Evolutionary conservation across 139 green algal genomes (phyloP).

Genomic region (Tetraselmis striata): DNA sequence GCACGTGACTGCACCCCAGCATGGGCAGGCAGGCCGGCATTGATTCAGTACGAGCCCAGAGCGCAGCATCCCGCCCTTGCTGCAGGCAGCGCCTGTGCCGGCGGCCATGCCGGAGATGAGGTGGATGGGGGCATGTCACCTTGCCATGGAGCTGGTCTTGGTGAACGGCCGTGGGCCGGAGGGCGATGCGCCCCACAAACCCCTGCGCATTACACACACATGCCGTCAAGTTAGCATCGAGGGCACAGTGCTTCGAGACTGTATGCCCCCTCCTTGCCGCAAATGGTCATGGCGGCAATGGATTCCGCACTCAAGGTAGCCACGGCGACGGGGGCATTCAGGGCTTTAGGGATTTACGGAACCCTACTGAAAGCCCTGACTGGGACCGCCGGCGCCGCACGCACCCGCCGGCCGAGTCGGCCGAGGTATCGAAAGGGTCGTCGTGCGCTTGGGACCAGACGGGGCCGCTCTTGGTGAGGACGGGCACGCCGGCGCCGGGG

Average conservation of each 20-base stretch:
- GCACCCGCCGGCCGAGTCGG: neutral
- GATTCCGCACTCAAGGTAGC: neutral
- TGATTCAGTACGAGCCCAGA: too few species aligned
- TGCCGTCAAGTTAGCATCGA: too few species aligned
- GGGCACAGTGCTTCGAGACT: neutral
- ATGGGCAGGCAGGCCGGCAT: neutral
- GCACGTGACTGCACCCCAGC: neutral
- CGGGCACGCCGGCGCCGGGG: neutral
- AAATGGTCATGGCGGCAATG: neutral
- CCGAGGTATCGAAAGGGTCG: neutral
- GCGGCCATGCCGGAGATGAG: neutral
- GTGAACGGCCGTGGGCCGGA: too few species aligned
- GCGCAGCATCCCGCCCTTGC: too few species aligned
- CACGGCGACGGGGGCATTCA: neutral
- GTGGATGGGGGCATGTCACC: neutral
- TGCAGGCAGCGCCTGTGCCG: too few species aligned
- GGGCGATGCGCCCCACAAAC: too few species aligned
- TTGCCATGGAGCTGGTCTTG: neutral
- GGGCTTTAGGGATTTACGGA: too few species aligned
- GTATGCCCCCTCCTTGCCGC: neutral
- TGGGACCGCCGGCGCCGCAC: neutral
- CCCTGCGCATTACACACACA: too few species aligned
- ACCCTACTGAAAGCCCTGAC: too few species aligned
- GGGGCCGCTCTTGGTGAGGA: neutral
- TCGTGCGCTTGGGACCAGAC: neutral